These are phyloP conservation scores for Saxophila tyrrhenica DNA, from an alignment of 495 filamentous ascomycete genomes.

Conservation along the genomic window DNA sequence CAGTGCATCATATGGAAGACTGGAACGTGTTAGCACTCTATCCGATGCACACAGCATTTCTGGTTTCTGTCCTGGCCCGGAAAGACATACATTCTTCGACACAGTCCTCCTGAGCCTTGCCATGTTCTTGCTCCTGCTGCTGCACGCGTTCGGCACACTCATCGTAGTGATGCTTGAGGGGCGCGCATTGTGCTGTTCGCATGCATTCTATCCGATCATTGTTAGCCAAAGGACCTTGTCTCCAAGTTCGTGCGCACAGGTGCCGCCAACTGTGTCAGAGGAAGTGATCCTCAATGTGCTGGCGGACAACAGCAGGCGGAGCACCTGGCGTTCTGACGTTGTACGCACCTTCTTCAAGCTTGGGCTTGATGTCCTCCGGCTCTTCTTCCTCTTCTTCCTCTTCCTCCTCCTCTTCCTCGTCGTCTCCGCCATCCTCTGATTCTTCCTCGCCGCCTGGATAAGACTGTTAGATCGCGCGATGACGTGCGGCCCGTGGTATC, in stretches of 20 bases:
- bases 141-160: slow-evolving; percentile 94
- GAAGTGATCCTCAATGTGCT: background rate
- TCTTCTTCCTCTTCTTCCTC: slow-evolving; percentile 75
- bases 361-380: slow-evolving; percentile 74
- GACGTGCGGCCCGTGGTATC: background rate
- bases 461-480: too few species aligned
- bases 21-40: slow-evolving; percentile 28
- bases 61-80: too few species aligned
- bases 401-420: slow-evolving; percentile 57
- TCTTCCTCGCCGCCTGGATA: too few species aligned
- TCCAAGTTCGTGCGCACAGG: too few species aligned
- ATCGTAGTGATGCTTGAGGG: slow-evolving; percentile 92
- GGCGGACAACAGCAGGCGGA: too few species aligned
- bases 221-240: slow-evolving; percentile 17
- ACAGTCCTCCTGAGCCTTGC: slow-evolving; percentile 77
- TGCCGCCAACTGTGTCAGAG: slow-evolving; percentile 4
- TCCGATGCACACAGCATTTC: background rate
- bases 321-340: too few species aligned
- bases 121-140: slow-evolving; percentile 51
- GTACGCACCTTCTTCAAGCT: slow-evolving; percentile 78
- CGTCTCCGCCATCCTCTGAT: slow-evolving; percentile 37
- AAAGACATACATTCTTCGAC: slow-evolving; percentile 87
- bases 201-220: slow-evolving; percentile 58
- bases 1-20: slow-evolving; percentile 98
- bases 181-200: slow-evolving; percentile 69